Evolutionary conservation across 306 rosid species (phyloP).

Genomic region (Carpinus viminea): DNA sequence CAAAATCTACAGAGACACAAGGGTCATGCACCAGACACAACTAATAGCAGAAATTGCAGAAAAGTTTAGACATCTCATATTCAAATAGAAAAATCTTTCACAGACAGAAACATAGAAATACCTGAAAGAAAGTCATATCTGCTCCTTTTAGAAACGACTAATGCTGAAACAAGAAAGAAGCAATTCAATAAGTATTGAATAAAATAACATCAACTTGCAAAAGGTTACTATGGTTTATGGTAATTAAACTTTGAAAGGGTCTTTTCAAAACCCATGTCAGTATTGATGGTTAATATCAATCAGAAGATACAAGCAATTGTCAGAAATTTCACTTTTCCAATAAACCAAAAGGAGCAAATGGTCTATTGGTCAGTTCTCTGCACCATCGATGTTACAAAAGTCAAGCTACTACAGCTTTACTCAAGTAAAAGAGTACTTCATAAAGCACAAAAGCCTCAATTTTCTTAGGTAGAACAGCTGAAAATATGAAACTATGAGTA

Average conservation of each 20-base stretch:
- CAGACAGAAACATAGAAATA: constrained; percentile 29
- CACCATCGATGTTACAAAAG: not conserved
- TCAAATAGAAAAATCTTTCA: constrained; percentile 16
- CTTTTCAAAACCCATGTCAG: not conserved
- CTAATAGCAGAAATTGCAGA: constrained; percentile 11
- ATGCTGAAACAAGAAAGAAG: constrained; percentile 59
- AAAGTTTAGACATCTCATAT: constrained; percentile 17
- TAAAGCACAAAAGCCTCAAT: not conserved
- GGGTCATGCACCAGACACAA: constrained; percentile 10
- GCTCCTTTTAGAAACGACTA: constrained; percentile 61
- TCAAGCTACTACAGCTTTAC: not conserved
- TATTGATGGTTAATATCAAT: not conserved
- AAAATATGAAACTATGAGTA: not conserved
- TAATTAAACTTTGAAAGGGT: not conserved
- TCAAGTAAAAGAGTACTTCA: not conserved
- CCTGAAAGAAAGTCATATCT: constrained; percentile 93
- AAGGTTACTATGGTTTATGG: not conserved
- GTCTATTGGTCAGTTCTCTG: not conserved
- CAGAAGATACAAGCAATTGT: not conserved
- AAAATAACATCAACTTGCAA: constrained; percentile 6
- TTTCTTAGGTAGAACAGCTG: not conserved
- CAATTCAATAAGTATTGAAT: constrained; percentile 15
- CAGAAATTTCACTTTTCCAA: not conserved
- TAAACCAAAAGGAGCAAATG: not conserved
- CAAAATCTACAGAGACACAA: constrained; percentile 59